phyloP scores from a whole-genome alignment of 257 asterid species.

The Rhazya stricta region DNA sequence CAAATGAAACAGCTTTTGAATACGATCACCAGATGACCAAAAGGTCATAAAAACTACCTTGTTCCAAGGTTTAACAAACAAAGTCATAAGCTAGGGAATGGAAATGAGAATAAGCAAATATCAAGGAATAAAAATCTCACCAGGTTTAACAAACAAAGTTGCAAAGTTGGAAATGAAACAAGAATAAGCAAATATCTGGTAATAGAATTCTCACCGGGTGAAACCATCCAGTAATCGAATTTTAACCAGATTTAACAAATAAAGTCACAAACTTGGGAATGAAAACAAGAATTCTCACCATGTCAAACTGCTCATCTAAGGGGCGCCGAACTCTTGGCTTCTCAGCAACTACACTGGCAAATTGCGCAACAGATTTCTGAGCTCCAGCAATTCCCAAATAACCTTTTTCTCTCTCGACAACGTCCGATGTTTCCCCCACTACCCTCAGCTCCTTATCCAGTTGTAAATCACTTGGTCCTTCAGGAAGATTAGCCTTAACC shows the following conservation, averaged over 20 bases:
- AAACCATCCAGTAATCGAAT: not conserved
- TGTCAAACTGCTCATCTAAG: constrained; percentile 83
- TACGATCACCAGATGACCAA: not conserved
- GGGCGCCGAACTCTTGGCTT: constrained; percentile 57
- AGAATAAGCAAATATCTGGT: not conserved
- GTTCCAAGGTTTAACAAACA: too few relatives aligned
- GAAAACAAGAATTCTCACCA: constrained; percentile 37
- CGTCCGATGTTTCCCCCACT: constrained; percentile 19
- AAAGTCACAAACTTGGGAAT: not conserved
- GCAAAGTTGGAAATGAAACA: not conserved
- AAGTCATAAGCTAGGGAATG: too few relatives aligned
- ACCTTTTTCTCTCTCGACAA: constrained; percentile 15
- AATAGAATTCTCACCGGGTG: not conserved
- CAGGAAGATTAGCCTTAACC: constrained; percentile 57
- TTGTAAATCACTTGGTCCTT: constrained; percentile 40
- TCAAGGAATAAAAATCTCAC: not conserved
- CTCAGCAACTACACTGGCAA: constrained; percentile 22
- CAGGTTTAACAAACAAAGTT: not conserved
- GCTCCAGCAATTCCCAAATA: constrained; percentile 21
- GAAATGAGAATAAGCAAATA: too few relatives aligned
- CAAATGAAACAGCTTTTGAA: not conserved
- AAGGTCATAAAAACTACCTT: not conserved
- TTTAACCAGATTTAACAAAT: not conserved
- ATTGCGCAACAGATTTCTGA: constrained; percentile 7
- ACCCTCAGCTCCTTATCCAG: constrained; percentile 25